These are phyloP conservation scores for Quercus bicolor DNA, from an alignment of 306 rosid genomes.

Conservation along the genomic window DNA sequence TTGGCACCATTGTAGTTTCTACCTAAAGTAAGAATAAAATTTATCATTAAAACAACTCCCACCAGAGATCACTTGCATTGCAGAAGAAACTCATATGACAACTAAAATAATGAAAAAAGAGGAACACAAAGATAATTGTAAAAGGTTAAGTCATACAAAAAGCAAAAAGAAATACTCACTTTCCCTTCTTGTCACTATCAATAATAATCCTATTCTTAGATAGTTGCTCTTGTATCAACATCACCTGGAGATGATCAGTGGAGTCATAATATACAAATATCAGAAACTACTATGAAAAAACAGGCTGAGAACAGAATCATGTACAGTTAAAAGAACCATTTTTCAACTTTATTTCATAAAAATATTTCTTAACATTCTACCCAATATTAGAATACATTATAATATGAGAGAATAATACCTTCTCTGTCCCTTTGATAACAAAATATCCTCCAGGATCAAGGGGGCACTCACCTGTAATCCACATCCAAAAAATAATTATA, in stretches of 20 bases:
- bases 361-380: not conserved
- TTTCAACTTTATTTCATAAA: not conserved
- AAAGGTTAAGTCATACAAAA: not conserved
- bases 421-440: constrained; percentile 86
- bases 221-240: constrained; percentile 91
- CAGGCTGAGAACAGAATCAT: not conserved
- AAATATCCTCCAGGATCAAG: constrained; percentile 98
- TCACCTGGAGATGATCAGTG: constrained; percentile 55
- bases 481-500: not conserved
- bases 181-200: constrained; percentile 82
- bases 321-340: not conserved
- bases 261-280: constrained; percentile 2
- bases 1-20: too few relatives aligned
- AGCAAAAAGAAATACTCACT: constrained; percentile 48
- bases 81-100: not conserved
- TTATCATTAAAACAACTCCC: not conserved
- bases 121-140: not conserved
- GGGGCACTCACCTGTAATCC: constrained; percentile 77
- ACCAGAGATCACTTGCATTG: not conserved
- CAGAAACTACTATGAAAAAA: constrained; percentile 2
- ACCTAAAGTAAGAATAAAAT: too few relatives aligned
- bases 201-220: constrained; percentile 90
- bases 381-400: constrained; percentile 11
- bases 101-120: constrained; percentile 9
- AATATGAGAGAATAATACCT: constrained; percentile 48